Evolutionary conservation across 306 rosid species (phyloP).

Genomic region (Quillaja saponaria): DNA sequence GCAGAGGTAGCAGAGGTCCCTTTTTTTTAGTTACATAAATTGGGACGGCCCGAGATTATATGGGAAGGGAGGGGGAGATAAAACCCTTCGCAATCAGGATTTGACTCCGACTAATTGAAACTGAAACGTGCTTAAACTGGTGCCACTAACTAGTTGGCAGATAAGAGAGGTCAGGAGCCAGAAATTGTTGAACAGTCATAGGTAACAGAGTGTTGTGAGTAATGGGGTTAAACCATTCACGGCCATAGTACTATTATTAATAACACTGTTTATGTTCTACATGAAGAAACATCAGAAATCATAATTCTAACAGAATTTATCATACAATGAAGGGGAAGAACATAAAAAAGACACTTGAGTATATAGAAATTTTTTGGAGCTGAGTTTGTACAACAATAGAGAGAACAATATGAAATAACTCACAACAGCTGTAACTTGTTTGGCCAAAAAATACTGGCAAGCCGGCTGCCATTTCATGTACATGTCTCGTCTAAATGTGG

Average conservation of each 20-base stretch:
- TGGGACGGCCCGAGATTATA: too few species aligned
- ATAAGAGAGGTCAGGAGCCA: conserved; percentile 13
- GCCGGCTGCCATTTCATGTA: conserved; percentile 48
- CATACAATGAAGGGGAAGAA: background rate
- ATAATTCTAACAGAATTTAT: background rate
- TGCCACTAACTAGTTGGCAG: too few species aligned
- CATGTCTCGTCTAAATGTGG: conserved; percentile 46
- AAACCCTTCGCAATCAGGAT: too few species aligned
- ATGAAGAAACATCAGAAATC: background rate
- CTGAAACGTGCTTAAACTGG: too few species aligned
- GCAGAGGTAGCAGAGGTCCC: too few species aligned
- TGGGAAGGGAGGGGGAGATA: too few species aligned
- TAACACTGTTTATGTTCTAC: background rate
- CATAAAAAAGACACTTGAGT: background rate
- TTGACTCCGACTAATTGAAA: too few species aligned
- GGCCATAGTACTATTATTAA: too few species aligned
- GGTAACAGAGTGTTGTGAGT: background rate
- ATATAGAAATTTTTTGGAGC: conserved; percentile 6
- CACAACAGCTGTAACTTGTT: conserved; percentile 38
- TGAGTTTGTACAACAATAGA: conserved; percentile 24
- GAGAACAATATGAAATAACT: conserved; percentile 34
- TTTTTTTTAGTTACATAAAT: too few species aligned
- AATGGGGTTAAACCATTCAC: background rate
- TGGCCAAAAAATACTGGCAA: conserved; percentile 38
- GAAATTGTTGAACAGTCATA: background rate